phyloP scores from a whole-genome alignment of 2,329 filamentous ascomycete genomes.

The Pseudogymnoascus sp. region DNA sequence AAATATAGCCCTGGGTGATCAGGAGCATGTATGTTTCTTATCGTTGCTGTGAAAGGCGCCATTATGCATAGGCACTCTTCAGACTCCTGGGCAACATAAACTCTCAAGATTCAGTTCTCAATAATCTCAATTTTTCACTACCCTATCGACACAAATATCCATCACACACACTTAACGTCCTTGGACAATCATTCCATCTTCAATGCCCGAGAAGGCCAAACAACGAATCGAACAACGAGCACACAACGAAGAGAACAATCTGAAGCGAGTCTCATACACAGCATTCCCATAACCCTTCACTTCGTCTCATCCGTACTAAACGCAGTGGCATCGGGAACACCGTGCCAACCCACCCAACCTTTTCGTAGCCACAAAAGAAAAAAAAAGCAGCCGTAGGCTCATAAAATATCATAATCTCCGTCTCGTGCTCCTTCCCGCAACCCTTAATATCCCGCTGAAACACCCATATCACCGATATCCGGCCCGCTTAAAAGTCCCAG shows the following conservation, averaged over 20 bases:
- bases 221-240: slow-evolving; percentile 5
- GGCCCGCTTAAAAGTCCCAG: slow-evolving; percentile 29
- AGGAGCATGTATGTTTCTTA: too few relatives aligned
- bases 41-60: neutral
- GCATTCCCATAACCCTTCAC: slow-evolving; percentile 5
- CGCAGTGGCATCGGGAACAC: slow-evolving; percentile 1
- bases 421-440: neutral
- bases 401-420: slow-evolving; percentile 7
- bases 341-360: slow-evolving; percentile 7
- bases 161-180: neutral
- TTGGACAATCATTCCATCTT: neutral
- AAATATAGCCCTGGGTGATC: too few relatives aligned
- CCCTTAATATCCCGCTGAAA: neutral
- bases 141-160: neutral
- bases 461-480: neutral
- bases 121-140: neutral
- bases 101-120: neutral
- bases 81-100: neutral
- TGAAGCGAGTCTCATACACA: slow-evolving; percentile 5
- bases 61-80: neutral
- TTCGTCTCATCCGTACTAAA: neutral
- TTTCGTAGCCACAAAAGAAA: slow-evolving; percentile 8
- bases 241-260: slow-evolving; percentile 8
- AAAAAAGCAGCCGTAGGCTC: slow-evolving; percentile 6
- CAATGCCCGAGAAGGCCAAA: slow-evolving; percentile 2